Evolutionary conservation across 768 basidiomycete genomes (phyloP), one percentile per base, ranked within the genome.

Genomic region (Lactarius akahatsu): DNA sequence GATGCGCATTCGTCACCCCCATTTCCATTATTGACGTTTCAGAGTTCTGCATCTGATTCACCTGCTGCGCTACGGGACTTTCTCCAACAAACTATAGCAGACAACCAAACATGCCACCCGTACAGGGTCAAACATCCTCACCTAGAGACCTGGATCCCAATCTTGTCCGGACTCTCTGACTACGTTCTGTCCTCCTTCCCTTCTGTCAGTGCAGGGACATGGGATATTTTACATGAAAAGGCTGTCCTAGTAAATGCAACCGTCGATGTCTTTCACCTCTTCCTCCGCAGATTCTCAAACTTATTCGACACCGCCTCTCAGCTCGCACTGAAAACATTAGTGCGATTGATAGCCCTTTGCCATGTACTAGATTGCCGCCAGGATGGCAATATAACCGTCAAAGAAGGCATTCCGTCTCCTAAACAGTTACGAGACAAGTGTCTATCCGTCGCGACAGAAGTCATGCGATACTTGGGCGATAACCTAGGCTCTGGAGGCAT

Each of bases 321-420:
- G 50, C 73, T 87, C 40, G 77, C 84, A 30, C 78, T 80, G 69
- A 83, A 79, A 62, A 67, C 86, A 5, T 81, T 88, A 64, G 75
- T 78, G 30, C 78, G 82, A 45, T 72, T 90, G 52, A 72, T 89
- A 13, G 80, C 81, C 45, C 78, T 91, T 36, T 85, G 83, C 71
- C 73, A 79, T 61, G 80, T 80, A 1, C 77, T 90, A 41, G 87
- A 88, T 67, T 74, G 81, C 38, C 91, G 90, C 86, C 73, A 80
- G 40, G 83, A 84, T 59, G 78, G 77, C n/a, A 77, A 79, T 52
- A 76, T 78, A 26, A 69, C 74, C n/a, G 71, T 67, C 28, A 74
- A 80, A 57, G 78, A 78, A 26, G 80, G 73, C 18, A 73, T 81
- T 54, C 75, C 79, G 32, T 77, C 80, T 15, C 88, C 90, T 0